Evolutionary conservation across 2,329 filamentous ascomycete species (phyloP), one percentile per base, ranked within the genome.

Genomic region (Ophiostoma pallidulum): DNA sequence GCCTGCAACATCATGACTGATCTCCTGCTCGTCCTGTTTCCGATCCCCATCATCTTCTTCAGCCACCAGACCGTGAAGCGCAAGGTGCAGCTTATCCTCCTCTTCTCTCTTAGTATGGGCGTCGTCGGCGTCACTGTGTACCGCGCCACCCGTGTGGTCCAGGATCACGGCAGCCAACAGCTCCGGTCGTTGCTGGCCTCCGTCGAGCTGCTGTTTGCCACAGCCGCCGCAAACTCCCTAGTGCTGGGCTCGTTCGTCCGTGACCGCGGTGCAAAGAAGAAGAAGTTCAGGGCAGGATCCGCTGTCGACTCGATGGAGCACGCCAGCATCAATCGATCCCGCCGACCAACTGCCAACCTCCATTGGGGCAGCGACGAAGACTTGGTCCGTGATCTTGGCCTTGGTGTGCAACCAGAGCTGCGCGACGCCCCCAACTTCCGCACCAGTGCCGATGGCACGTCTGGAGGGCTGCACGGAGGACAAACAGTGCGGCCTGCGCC

Each of bases 311-410:
- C 85, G 1, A 67, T 84, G 33, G 81, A 79, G 42, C 71, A 66
- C 37, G 63, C 65, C 3, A 57, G 55, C 49, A 60, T 52, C 4
- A 61, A 60, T 36, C 61, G 61, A 36, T 58, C 65, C 16, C 68
- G 64, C 52, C 68, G 73, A 53, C 74, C 69, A 53, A 71, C 73
- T 10, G 52, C 82, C 38, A 67, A 81, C 51, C 76, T 78, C 42
- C 78, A 86, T 48, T 91, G 86, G 82, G 89, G 87, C 37, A 95
- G 88, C 56, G 91, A 97, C 57, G 89, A 94, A 59, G 88, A 97
- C 60, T 75, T 97, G 1, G 88, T 94, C 4, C 74, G 84, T 43
- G 86, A 82, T 51, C 59, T 95, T 4, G 90, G 91, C 8, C 78
- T 91, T 33, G 77, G 84, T 12, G 73, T 80, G 4, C 69, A 75